A percentile compares a stretch with the other conserved stretches of the same genome.
These are phyloP conservation scores for Aspergillus candidus DNA, from an alignment of 2,329 filamentous ascomycete species.

Conservation along the genomic window DNA sequence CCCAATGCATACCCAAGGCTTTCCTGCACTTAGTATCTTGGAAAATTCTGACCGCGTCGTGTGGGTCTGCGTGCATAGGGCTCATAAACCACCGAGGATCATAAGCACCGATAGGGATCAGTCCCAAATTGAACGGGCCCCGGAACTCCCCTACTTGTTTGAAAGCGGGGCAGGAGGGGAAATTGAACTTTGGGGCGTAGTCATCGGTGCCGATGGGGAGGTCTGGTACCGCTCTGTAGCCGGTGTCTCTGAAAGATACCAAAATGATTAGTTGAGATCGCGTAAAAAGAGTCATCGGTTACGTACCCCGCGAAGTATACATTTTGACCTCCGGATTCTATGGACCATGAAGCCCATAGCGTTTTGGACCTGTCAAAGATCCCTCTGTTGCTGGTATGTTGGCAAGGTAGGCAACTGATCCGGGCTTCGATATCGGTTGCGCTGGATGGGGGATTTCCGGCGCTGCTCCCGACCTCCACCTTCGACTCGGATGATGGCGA, in stretches of 20 bases:
- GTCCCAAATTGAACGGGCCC: conserved; percentile 82
- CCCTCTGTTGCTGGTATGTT: conserved; percentile 69
- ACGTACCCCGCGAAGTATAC: conserved; percentile 70
- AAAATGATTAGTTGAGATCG: conserved; percentile 5
- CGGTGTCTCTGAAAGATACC: conserved; percentile 64
- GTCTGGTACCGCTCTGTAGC: conserved; percentile 71
- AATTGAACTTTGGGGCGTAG: conserved; percentile 60
- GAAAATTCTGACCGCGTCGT: conserved; percentile 86
- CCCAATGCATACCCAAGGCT: conserved; percentile 90
- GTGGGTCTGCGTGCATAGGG: conserved; percentile 77
- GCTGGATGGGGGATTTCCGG: conserved; percentile 15
- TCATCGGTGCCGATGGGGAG: conserved; percentile 61
- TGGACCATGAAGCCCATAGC: conserved; percentile 82
- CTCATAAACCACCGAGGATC: conserved; percentile 61
- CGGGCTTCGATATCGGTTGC: conserved; percentile 57
- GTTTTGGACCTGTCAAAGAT: conserved; percentile 66
- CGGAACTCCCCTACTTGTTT: conserved; percentile 70
- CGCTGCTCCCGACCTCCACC: conserved; percentile 22
- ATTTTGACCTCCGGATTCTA: conserved; percentile 67
- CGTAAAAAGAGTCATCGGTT: background rate
- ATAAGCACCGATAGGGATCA: conserved; percentile 93
- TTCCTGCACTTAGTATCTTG: conserved; percentile 68
- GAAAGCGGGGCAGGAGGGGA: conserved; percentile 77
- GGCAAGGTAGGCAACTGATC: conserved; percentile 74
- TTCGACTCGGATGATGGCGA: conserved; percentile 31